Percentiles rank a stretch among this genome's conserved stretches.
These are phyloP conservation scores for Nitzschia putrida DNA, from an alignment of 108 stramenopile species.

Conservation along the genomic window DNA sequence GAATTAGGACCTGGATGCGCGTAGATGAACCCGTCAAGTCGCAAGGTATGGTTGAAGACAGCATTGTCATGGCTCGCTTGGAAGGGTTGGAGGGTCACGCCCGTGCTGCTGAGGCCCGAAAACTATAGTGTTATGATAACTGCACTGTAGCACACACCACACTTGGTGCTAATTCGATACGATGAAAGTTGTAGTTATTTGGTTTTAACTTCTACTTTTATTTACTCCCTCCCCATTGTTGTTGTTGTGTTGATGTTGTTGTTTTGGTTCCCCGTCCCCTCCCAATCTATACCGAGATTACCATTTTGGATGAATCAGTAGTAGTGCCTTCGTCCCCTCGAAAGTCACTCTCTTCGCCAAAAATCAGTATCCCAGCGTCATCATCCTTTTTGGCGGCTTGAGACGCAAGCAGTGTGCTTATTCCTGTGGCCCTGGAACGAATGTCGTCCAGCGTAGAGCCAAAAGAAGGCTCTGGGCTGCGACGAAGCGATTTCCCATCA, in stretches of 20 bases:
- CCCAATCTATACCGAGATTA: too few species aligned
- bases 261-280: not conserved
- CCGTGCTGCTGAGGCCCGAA: conserved; percentile 91
- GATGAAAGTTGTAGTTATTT: not conserved
- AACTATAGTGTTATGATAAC: conserved; percentile 8
- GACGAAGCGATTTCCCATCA: not conserved
- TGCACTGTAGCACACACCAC: too few species aligned
- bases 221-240: not conserved
- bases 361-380: not conserved
- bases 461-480: too few species aligned
- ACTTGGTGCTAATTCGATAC: too few species aligned
- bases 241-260: not conserved
- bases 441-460: not conserved
- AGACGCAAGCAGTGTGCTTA: not conserved
- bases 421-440: not conserved
- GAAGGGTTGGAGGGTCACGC: conserved; percentile 99
- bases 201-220: not conserved
- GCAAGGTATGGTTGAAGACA: conserved; percentile 88
- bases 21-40: conserved; percentile 76
- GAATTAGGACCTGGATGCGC: conserved; percentile 95
- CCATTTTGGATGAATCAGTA: too few species aligned
- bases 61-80: conserved; percentile 91
- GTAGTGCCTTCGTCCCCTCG: not conserved
- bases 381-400: conserved; percentile 1
- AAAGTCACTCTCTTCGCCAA: conserved; percentile 4